phyloP scores from a whole-genome alignment of 1,139 yeast genomes.

The Taphrina pruni region DNA sequence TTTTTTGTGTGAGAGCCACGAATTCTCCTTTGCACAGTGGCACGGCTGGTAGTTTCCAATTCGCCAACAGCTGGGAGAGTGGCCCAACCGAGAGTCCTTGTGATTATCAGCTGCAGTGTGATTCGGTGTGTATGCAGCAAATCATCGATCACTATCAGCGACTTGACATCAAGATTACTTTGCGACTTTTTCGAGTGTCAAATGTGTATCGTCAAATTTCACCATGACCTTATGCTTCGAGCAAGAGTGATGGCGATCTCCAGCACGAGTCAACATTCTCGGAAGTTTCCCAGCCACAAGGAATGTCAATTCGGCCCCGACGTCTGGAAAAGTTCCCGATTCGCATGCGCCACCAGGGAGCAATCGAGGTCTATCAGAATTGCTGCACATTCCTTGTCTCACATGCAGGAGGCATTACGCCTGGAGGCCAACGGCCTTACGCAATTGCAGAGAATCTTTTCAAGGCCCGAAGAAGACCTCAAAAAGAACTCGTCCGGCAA shows the following conservation, averaged over 20 bases:
- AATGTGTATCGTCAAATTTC: neutral
- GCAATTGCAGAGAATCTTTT: neutral
- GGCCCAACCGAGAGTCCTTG: too few relatives aligned
- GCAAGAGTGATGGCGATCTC: constrained; percentile 11
- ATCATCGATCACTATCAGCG: too few relatives aligned
- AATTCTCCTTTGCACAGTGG: neutral
- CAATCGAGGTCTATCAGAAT: neutral
- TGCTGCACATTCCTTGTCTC: constrained; percentile 4
- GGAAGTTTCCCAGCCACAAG: constrained; percentile 13
- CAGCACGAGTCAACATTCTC: neutral
- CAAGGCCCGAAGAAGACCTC: neutral
- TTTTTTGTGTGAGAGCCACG: neutral
- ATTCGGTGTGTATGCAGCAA: too few relatives aligned
- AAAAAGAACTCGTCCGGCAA: constrained; percentile 6
- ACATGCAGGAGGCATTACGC: neutral
- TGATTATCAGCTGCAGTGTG: too few relatives aligned
- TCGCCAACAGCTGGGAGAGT: too few relatives aligned
- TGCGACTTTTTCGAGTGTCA: too few relatives aligned
- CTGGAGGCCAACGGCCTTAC: neutral
- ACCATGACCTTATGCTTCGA: neutral
- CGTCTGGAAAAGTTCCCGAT: neutral
- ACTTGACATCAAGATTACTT: too few relatives aligned
- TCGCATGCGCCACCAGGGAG: neutral
- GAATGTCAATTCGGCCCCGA: neutral
- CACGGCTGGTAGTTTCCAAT: neutral